Evolutionary conservation across 169 alveolate genomes (phyloP), one percentile per base, ranked within the genome.

Genomic region (Eimeria tenella): DNA sequence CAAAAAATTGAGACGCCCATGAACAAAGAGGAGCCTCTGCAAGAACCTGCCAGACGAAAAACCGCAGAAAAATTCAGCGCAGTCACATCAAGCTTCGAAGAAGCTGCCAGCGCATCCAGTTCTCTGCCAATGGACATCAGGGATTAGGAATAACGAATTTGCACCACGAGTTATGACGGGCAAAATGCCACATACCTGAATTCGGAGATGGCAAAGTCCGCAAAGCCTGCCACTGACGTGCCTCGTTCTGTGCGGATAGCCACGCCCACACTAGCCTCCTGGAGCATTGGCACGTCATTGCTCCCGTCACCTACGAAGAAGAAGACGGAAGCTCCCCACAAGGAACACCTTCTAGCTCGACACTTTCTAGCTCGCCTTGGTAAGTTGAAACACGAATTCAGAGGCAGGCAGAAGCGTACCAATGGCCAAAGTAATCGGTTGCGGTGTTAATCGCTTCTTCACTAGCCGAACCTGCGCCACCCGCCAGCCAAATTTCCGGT

Each of bases 241-340:
- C 97, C 94, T 4, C 99, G 99, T 95, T 99, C 99, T 58, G 97
- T 99, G 84, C 96, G 96, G 50, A 98, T 96, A n/a, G 99, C 99
- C 21, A 99, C 99, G 1, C 99, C 99, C n/a, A 99, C 99, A 95
- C 99, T 98, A 9, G 99, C 99, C 90, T 98, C 99, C 95, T 98
- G 97, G n/a, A 99, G 98, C 99, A 99, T 99, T 52, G 98, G 98
- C 19, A 98, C 99, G 96, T 99, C 99, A 96, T 99, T 99, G 25
- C 99, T 99, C n/a, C 99, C 99, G 96, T 99, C 99, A 6, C 99
- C 99, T 63, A 97, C 94, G 50, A 21, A 15, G 23, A 42, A 13
- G 21, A 10, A 13, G 68, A 31, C 42, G 42, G 42, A 31, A 31
- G 42, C 42, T 0, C 42, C 42, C 42, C 42, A 31, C 42, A 31